Conservation (phyloP, 305 asterid species). For the Lippia alba region DNA sequence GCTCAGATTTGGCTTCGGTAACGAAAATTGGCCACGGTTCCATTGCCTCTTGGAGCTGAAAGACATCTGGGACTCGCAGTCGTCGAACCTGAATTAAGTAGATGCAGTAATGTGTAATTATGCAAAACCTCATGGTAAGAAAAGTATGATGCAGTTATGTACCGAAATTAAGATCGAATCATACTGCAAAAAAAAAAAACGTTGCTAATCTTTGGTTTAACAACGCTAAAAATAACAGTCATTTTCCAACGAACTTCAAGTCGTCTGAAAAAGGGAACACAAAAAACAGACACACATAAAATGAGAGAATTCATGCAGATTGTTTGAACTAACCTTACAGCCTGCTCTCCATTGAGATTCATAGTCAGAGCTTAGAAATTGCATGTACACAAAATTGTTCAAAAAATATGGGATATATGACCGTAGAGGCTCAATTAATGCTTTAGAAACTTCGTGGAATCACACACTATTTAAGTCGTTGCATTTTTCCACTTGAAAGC, state of each 20-base stretch:
- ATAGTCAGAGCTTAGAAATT: constrained; percentile 31
- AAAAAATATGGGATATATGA: too few species aligned
- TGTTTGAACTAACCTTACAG: constrained; percentile 54
- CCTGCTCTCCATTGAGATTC: constrained; percentile 48
- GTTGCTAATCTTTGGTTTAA: not conserved
- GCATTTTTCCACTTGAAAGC: not conserved
- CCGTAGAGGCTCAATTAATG: constrained; percentile 8
- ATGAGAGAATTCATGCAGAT: not conserved
- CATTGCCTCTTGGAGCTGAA: constrained; percentile 16
- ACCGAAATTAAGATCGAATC: too few species aligned
- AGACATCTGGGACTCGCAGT: constrained; percentile 46
- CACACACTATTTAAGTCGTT: too few species aligned
- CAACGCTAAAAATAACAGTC: not conserved
- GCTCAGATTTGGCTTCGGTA: constrained; percentile 39
- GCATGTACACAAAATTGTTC: too few species aligned
- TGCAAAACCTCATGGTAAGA: too few species aligned
- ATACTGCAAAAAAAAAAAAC: not conserved
- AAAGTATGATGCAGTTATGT: too few species aligned
- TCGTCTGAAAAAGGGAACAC: too few species aligned
- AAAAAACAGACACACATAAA: not conserved
- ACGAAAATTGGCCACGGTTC: constrained; percentile 23
- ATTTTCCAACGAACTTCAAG: too few species aligned
- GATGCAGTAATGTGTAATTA: not conserved
- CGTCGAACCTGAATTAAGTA: constrained; percentile 50
- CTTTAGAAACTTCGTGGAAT: constrained; percentile 33